phyloP scores from a whole-genome alignment of 108 stramenopile species.

The Nitzschia sp. region DNA sequence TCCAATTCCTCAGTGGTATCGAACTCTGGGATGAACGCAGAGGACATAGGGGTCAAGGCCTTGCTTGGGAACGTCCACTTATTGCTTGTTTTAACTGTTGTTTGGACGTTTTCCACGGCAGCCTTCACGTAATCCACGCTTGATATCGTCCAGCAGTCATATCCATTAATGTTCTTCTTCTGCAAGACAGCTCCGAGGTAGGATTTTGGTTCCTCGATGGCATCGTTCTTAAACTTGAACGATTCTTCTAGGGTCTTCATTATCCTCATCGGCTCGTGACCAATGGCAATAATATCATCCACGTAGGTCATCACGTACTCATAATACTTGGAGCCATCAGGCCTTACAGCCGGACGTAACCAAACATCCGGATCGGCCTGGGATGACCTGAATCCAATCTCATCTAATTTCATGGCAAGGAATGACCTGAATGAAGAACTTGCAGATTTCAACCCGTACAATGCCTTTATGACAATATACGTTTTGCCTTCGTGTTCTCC shows the following conservation, averaged over 20 bases:
- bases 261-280: not conserved
- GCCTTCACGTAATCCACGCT: not conserved
- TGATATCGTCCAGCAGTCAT: not conserved
- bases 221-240: not conserved
- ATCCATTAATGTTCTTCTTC: not conserved
- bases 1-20: too few species aligned
- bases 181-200: not conserved
- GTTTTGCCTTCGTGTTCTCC: too few species aligned
- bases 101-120: conserved; percentile 2
- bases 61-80: too few species aligned
- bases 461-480: too few species aligned
- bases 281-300: conserved; percentile 25
- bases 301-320: conserved; percentile 16
- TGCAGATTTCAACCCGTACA: too few species aligned
- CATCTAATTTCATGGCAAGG: too few species aligned
- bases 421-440: too few species aligned
- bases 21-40: too few species aligned
- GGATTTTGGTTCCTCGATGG: not conserved
- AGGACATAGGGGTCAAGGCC: too few species aligned
- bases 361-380: too few species aligned
- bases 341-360: not conserved
- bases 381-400: too few species aligned
- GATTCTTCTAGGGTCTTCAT: not conserved
- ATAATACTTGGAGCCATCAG: conserved; percentile 18
- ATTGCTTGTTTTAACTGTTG: too few species aligned